phyloP scores from a whole-genome alignment of 495 filamentous ascomycete species.

The Aspergillus conjunctus region DNA sequence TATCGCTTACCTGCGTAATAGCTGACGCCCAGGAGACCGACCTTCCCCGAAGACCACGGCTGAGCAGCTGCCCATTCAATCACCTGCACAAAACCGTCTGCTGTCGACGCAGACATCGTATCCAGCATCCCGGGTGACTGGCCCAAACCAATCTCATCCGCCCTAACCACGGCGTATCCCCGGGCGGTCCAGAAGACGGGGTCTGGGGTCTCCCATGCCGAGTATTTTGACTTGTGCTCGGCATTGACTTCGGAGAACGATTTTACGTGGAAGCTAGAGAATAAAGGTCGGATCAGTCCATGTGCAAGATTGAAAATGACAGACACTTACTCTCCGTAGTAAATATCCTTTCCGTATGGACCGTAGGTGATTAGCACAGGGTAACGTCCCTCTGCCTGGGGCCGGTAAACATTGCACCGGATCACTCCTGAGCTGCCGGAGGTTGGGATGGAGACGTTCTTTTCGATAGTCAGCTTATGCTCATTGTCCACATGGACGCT shows the following conservation, averaged over 20 bases:
- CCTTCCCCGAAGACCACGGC: slow-evolving; percentile 61
- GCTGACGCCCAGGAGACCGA: slow-evolving; percentile 62
- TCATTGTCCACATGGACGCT: background rate
- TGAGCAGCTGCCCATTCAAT: slow-evolving; percentile 65
- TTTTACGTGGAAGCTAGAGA: slow-evolving; percentile 6
- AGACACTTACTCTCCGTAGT: slow-evolving; percentile 21
- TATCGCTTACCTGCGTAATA: slow-evolving; percentile 69
- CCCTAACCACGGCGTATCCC: slow-evolving; percentile 56
- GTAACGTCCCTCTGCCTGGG: slow-evolving; percentile 17
- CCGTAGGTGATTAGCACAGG: slow-evolving; percentile 32
- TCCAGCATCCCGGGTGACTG: slow-evolving; percentile 56
- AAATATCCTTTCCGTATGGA: slow-evolving; percentile 59
- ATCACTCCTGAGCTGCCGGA: slow-evolving; percentile 20
- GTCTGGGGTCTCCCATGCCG: slow-evolving; percentile 61
- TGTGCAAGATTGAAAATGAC: background rate
- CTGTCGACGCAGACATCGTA: slow-evolving; percentile 54
- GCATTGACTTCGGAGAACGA: slow-evolving; percentile 6
- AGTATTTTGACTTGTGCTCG: slow-evolving; percentile 32
- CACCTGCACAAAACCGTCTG: slow-evolving; percentile 55
- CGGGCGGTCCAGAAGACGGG: slow-evolving; percentile 56
- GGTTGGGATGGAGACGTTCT: slow-evolving; percentile 21
- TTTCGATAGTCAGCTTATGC: slow-evolving; percentile 15
- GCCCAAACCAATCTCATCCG: slow-evolving; percentile 54
- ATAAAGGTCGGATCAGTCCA: background rate
- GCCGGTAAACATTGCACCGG: slow-evolving; percentile 28